These are phyloP conservation scores for Naematelia aurantialba DNA, from an alignment of 768 basidiomycete species.

Conservation along the genomic window DNA sequence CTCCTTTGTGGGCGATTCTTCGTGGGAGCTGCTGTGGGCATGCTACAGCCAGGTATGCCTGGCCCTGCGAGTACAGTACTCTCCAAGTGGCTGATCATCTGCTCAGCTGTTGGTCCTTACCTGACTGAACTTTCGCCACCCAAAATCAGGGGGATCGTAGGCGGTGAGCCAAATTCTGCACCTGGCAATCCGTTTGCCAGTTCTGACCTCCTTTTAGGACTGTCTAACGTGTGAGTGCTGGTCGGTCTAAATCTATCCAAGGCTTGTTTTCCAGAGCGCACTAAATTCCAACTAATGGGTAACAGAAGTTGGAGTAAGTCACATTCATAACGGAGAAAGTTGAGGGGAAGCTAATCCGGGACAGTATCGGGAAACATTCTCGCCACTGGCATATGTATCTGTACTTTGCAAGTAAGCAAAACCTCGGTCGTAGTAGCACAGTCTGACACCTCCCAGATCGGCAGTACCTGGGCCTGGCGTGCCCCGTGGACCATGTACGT, in stretches of 20 bases:
- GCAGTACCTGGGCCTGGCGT: slow-evolving; percentile 29
- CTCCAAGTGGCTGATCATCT: neutral
- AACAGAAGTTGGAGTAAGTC: slow-evolving; percentile 7
- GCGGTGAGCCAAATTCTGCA: slow-evolving; percentile 4
- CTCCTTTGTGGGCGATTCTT: slow-evolving; percentile 27
- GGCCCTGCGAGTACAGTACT: too few species aligned
- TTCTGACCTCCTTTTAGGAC: slow-evolving; percentile 6
- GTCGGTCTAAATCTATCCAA: too few species aligned
- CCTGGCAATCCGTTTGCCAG: too few species aligned
- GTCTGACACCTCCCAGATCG: slow-evolving; percentile 3
- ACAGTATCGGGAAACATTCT: slow-evolving; percentile 18
- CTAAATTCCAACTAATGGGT: neutral
- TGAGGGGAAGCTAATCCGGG: neutral
- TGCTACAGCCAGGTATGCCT: slow-evolving; percentile 26
- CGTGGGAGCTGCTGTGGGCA: slow-evolving; percentile 24
- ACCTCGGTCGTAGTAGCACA: neutral
- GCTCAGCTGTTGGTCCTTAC: slow-evolving; percentile 27
- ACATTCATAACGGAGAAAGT: neutral
- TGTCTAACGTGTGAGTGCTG: slow-evolving; percentile 11
- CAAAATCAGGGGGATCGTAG: slow-evolving; percentile 17
- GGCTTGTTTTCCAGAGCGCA: neutral
- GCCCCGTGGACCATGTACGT: slow-evolving; percentile 27
- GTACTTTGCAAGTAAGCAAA: slow-evolving; percentile 9
- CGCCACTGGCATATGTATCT: slow-evolving; percentile 20
- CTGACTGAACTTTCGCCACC: slow-evolving; percentile 31